A percentile compares a stretch with the other conserved stretches of the same genome.
phyloP scores from a whole-genome alignment of 495 filamentous ascomycete genomes.

The Neurospora discreta region DNA sequence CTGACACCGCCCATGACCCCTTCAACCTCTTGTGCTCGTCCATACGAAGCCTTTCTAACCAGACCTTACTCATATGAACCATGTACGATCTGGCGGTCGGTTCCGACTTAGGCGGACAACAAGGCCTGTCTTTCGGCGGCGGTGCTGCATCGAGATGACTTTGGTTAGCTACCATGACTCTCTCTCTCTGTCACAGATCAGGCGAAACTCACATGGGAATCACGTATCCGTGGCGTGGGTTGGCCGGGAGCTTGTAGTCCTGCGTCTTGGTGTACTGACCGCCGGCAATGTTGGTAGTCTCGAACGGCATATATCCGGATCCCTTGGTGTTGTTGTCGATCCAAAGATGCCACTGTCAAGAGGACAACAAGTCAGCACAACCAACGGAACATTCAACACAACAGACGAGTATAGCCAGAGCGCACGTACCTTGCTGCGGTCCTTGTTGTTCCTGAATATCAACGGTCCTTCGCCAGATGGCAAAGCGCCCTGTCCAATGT shows the following conservation, averaged over 20 bases:
- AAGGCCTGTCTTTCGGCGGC: background rate
- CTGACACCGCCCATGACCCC: too few relatives aligned
- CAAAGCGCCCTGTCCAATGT: background rate
- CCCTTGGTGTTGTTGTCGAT: constrained; percentile 2
- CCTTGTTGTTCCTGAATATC: constrained; percentile 2
- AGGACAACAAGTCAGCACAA: background rate
- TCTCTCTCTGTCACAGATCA: background rate
- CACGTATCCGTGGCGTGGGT: constrained; percentile 2
- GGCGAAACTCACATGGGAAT: background rate
- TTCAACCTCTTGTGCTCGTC: background rate
- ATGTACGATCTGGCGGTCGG: background rate
- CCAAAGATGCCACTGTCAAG: constrained; percentile 4
- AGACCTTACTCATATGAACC: background rate
- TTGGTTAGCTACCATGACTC: background rate
- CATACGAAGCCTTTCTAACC: background rate
- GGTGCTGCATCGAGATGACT: background rate
- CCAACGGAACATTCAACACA: background rate
- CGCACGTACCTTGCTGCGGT: background rate
- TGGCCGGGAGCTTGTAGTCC: background rate
- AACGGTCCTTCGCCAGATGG: constrained; percentile 2
- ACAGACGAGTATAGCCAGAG: background rate
- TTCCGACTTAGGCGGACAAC: background rate
- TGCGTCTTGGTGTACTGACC: background rate
- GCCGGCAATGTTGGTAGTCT: background rate
- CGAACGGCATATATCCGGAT: constrained; percentile 1